Evolutionary conservation across 257 asterid genomes (phyloP).

Genomic region (Solanum lignicaule): DNA sequence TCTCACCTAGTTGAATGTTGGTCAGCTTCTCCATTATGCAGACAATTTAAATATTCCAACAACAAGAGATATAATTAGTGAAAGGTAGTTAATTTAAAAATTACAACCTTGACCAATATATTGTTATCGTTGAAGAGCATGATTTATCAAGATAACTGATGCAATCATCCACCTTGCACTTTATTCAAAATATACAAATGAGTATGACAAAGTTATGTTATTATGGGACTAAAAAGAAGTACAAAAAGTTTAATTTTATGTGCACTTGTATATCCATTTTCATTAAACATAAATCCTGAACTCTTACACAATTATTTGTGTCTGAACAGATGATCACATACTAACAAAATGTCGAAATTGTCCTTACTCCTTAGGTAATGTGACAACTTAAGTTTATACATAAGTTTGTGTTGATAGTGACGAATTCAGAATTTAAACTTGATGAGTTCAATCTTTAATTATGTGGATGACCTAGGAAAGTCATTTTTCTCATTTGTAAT

Average conservation of each 20-base stretch:
- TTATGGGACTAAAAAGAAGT: neutral
- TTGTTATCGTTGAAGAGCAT: neutral
- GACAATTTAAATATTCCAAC: neutral
- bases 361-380: neutral
- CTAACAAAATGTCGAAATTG: neutral
- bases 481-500: too few relatives aligned
- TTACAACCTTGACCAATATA: neutral
- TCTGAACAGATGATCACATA: neutral
- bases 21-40: neutral
- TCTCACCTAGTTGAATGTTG: neutral
- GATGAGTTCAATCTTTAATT: too few relatives aligned
- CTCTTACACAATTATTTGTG: neutral
- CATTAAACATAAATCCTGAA: neutral
- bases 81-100: neutral
- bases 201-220: neutral
- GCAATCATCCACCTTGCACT: neutral
- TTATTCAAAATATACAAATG: neutral
- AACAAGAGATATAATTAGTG: neutral
- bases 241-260: neutral
- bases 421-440: too few relatives aligned
- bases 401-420: too few relatives aligned
- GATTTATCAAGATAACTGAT: neutral
- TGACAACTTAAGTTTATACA: neutral
- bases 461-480: too few relatives aligned
- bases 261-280: neutral